Percentiles rank a stretch among this genome's conserved stretches.
phyloP scores from a whole-genome alignment of 208 protist genomes.

The Lotmaria passim region DNA sequence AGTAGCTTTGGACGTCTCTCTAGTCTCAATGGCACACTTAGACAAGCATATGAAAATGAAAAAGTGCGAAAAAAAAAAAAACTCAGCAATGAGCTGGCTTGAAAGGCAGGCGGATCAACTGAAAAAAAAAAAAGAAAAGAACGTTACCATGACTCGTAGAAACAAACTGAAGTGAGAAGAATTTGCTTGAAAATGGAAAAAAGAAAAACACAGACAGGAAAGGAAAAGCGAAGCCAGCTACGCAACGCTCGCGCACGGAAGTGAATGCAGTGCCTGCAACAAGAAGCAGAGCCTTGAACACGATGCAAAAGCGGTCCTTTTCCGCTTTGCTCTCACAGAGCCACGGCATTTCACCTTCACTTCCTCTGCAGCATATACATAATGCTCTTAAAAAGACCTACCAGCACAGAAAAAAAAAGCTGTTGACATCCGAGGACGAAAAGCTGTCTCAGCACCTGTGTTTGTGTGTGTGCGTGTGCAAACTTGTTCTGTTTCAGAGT shows the following conservation, averaged over 20 bases:
- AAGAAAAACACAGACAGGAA: constrained; percentile 6
- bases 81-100: too few species aligned
- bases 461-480: too few species aligned
- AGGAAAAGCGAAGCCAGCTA: constrained; percentile 4
- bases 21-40: too few species aligned
- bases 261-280: neutral
- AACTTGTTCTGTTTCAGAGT: neutral
- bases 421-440: too few species aligned
- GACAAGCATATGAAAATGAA: too few species aligned
- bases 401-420: neutral
- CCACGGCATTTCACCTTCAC: neutral
- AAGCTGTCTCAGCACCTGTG: too few species aligned
- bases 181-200: neutral
- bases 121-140: too few species aligned
- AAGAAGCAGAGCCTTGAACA: neutral
- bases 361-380: neutral
- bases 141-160: too few species aligned
- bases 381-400: neutral
- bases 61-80: too few species aligned
- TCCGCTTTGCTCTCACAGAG: too few species aligned
- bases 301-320: neutral
- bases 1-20: too few species aligned
- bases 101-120: neutral
- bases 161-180: neutral
- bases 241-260: too few species aligned